These are phyloP conservation scores for Rhizoclosmatium hyalinum DNA, from an alignment of 371 early-diverging fungal genomes.

Conservation along the genomic window DNA sequence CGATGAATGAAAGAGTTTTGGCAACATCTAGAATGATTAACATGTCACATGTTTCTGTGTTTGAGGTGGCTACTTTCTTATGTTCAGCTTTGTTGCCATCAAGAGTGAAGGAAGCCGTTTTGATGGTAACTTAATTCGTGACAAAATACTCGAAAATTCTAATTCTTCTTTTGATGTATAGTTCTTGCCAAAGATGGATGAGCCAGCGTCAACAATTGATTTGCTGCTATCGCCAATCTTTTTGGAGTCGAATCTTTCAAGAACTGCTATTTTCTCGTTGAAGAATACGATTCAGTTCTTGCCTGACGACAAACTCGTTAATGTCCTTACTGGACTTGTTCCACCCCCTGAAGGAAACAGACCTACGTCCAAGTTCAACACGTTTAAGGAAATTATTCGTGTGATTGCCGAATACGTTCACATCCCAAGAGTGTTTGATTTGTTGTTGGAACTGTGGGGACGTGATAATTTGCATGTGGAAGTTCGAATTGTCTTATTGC, in stretches of 20 bases:
- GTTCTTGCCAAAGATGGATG: conserved; percentile 34
- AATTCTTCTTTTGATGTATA: neutral
- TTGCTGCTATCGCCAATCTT: conserved; percentile 28
- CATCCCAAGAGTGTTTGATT: conserved; percentile 4
- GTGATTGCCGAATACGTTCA: conserved; percentile 5
- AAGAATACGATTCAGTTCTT: conserved; percentile 18
- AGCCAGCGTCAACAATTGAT: conserved; percentile 26
- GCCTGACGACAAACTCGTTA: neutral
- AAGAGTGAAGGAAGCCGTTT: conserved; percentile 32
- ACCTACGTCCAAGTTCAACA: neutral
- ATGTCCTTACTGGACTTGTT: conserved; percentile 8
- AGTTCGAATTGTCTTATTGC: conserved; percentile 32
- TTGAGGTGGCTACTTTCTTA: conserved; percentile 29
- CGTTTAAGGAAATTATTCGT: conserved; percentile 33
- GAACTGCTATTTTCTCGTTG: conserved; percentile 31
- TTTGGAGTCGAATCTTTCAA: conserved; percentile 26
- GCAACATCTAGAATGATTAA: conserved; percentile 32
- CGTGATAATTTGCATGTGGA: conserved; percentile 27
- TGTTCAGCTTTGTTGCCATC: conserved; percentile 17
- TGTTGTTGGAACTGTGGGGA: conserved; percentile 24
- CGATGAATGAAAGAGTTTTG: conserved; percentile 25
- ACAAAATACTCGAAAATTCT: neutral
- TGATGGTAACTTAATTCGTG: conserved; percentile 27
- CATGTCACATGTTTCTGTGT: conserved; percentile 13
- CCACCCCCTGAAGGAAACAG: neutral